These are phyloP conservation scores for Coemansia sp. DNA, from an alignment of 192 early-diverging fungal species.

Conservation along the genomic window DNA sequence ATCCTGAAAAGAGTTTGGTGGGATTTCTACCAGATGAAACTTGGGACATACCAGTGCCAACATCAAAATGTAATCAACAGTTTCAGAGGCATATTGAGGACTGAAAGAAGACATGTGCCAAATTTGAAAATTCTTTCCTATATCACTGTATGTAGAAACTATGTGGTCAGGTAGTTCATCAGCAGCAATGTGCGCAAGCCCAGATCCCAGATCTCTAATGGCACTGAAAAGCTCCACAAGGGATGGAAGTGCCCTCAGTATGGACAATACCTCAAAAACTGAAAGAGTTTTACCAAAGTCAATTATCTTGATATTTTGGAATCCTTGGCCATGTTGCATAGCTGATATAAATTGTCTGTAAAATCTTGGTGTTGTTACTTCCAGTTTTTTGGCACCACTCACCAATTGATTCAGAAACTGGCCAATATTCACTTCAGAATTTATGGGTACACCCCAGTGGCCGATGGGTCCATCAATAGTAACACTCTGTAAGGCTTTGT, in stretches of 20 bases:
- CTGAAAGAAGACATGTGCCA: neutral
- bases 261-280: too few relatives aligned
- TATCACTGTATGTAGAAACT: neutral
- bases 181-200: neutral
- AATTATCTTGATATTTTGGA: too few relatives aligned
- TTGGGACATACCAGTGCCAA: neutral
- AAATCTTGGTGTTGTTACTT: neutral
- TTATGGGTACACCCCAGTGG: rapidly evolving
- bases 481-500: neutral
- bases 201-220: neutral
- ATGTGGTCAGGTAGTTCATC: neutral
- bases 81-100: too few relatives aligned
- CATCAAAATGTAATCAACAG: neutral
- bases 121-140: neutral
- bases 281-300: too few relatives aligned
- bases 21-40: neutral
- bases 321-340: too few relatives aligned
- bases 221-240: neutral
- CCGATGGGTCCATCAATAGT: neutral
- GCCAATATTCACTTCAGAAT: too few relatives aligned
- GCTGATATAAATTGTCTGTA: too few relatives aligned
- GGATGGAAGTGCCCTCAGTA: too few relatives aligned
- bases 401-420: too few relatives aligned
- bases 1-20: too few relatives aligned
- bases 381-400: neutral